Percentiles rank a stretch among this genome's conserved stretches.
These are phyloP conservation scores for Starmerella khaoyaiensis DNA, from an alignment of 805 yeast species.

Conservation along the genomic window DNA sequence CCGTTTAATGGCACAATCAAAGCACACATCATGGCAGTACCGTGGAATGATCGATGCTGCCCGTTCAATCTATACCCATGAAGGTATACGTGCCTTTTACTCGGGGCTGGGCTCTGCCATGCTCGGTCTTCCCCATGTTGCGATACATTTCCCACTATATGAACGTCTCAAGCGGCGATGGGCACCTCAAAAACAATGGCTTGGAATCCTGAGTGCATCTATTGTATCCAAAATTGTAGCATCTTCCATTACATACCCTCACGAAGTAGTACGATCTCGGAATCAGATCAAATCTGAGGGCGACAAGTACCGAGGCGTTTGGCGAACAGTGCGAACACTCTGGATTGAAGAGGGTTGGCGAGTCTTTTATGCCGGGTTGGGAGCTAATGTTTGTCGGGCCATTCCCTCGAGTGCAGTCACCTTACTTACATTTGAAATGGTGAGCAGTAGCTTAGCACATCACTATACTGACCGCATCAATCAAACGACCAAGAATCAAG, in stretches of 20 bases:
- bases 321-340: conserved; percentile 31
- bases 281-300: conserved; percentile 44
- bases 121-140: conserved; percentile 84
- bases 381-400: conserved; percentile 74
- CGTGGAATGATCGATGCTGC: conserved; percentile 77
- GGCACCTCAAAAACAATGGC: conserved; percentile 27
- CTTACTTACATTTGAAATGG: conserved; percentile 67
- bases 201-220: conserved; percentile 48
- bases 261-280: conserved; percentile 84
- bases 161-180: conserved; percentile 55
- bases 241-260: conserved; percentile 82
- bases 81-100: conserved; percentile 72
- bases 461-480: not conserved
- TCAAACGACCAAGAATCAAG: no score
- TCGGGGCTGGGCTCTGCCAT: conserved; percentile 84
- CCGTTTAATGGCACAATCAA: conserved; percentile 58
- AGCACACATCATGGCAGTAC: conserved; percentile 36
- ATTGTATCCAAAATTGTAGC: conserved; percentile 79
- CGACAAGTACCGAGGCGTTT: conserved; percentile 27
- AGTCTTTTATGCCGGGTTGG: conserved; percentile 84
- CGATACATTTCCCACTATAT: conserved; percentile 89
- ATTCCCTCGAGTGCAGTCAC: conserved; percentile 96
- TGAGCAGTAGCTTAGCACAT: conserved; percentile 6
- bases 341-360: conserved; percentile 55
- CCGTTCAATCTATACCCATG: conserved; percentile 57